Percentiles rank a stretch among this genome's conserved stretches.
Evolutionary conservation across 1,284 basidiomycete species (phyloP).

Genomic region (Ustilago nuda): DNA sequence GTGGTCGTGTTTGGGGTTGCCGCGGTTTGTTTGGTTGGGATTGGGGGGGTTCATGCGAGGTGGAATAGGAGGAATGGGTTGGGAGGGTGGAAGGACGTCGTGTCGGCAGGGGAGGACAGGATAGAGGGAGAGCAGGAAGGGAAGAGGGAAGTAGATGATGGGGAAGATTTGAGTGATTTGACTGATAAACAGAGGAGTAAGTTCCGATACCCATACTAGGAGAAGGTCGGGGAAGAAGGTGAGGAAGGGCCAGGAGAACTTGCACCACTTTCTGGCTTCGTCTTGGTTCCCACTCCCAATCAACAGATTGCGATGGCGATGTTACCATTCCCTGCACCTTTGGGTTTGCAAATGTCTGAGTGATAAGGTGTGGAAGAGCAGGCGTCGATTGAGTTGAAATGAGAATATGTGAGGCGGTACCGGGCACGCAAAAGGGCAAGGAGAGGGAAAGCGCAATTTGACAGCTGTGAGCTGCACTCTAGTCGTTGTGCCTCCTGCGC

Average conservation of each 20-base stretch:
- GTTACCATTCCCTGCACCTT: background rate
- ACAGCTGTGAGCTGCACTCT: background rate
- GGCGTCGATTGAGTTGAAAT: background rate
- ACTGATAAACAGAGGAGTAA: slow-evolving; percentile 64
- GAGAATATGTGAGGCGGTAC: background rate
- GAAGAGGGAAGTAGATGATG: slow-evolving; percentile 12
- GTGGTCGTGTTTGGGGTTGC: slow-evolving; percentile 62
- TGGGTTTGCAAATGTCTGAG: too few relatives aligned
- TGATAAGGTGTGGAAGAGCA: background rate
- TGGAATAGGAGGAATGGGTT: slow-evolving; percentile 57
- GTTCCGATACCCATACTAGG: slow-evolving; percentile 67
- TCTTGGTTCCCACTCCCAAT: too few relatives aligned
- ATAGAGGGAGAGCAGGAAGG: slow-evolving; percentile 4
- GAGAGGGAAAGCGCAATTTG: background rate
- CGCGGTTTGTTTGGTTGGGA: slow-evolving; percentile 29
- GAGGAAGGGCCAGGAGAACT: background rate
- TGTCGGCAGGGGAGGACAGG: background rate
- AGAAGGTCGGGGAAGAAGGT: background rate
- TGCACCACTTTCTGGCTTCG: too few relatives aligned
- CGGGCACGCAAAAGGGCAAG: background rate
- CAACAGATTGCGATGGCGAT: background rate
- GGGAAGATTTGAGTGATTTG: slow-evolving; percentile 62
- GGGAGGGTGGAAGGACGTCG: background rate
- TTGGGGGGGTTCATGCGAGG: slow-evolving; percentile 48
- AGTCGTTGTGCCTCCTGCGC: too few relatives aligned